Conservation (phyloP, 2,329 filamentous ascomycete genomes). For the Monascus ruber region DNA sequence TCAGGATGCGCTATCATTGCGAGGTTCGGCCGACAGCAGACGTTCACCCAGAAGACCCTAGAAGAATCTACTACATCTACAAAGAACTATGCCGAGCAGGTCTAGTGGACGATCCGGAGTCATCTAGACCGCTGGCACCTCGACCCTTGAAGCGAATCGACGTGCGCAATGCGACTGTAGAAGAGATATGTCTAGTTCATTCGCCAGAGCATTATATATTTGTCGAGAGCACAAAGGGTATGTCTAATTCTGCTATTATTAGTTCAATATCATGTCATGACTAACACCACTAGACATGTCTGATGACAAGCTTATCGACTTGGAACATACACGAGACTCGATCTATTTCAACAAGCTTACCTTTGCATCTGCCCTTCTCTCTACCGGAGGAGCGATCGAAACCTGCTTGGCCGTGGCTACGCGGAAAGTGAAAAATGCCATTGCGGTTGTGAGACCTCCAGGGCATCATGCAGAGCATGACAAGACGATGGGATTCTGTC, state of each 20-base stretch:
- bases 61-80: constrained; percentile 87
- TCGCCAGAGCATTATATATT: constrained; percentile 65
- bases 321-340: constrained; percentile 62
- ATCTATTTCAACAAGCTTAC: constrained; percentile 77
- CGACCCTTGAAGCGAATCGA: constrained; percentile 57
- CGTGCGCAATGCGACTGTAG: constrained; percentile 62
- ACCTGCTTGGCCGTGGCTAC: constrained; percentile 83
- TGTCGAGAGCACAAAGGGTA: constrained; percentile 50
- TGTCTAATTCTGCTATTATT: constrained; percentile 2
- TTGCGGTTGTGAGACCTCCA: constrained; percentile 88
- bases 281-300: constrained; percentile 30
- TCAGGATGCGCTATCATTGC: constrained; percentile 89
- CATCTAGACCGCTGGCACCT: constrained; percentile 37
- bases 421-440: constrained; percentile 80
- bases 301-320: constrained; percentile 52
- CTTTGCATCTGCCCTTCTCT: constrained; percentile 67
- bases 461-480: constrained; percentile 89
- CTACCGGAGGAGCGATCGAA: constrained; percentile 88
- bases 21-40: constrained; percentile 60
- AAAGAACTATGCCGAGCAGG: constrained; percentile 73
- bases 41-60: constrained; percentile 87
- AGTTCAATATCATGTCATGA: constrained; percentile 1
- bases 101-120: constrained; percentile 55
- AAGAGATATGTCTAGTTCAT: constrained; percentile 75
- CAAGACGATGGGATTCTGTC: constrained; percentile 82